Percentiles rank a stretch among this genome's conserved stretches.
phyloP scores from a whole-genome alignment of 164 flowering plant species.

The Vitis amurensis region DNA sequence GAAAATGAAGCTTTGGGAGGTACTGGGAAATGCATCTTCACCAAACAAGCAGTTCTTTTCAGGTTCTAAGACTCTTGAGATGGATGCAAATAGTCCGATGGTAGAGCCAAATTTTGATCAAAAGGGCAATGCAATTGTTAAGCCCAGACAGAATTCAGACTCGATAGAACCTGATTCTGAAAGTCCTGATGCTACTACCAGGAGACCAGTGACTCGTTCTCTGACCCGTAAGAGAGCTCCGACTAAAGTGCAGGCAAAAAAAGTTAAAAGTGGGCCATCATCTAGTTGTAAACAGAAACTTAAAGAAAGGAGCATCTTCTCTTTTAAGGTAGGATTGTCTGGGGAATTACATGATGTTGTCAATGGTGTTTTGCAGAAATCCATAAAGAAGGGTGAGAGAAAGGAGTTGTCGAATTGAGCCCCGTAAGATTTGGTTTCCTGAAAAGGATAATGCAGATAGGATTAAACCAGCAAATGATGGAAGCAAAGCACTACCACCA shows the following conservation, averaged over 20 bases:
- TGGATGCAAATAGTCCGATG: constrained; percentile 20
- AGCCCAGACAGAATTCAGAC: constrained; percentile 46
- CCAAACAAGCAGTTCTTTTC: constrained; percentile 30
- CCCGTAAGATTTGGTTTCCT: constrained; percentile 26
- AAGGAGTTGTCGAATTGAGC: constrained; percentile 21
- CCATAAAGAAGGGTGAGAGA: constrained; percentile 26
- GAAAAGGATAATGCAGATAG: constrained; percentile 23
- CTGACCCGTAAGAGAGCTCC: constrained; percentile 44
- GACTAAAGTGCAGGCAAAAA: constrained; percentile 19
- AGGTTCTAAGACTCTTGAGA: constrained; percentile 26
- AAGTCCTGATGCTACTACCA: constrained; percentile 28
- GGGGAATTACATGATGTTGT: constrained; percentile 21
- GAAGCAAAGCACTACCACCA: constrained; percentile 21
- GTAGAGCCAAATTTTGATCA: constrained; percentile 12
- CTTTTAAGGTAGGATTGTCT: constrained; percentile 38
- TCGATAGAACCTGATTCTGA: constrained; percentile 86
- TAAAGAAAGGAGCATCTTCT: constrained; percentile 32
- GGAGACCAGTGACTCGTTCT: constrained; percentile 67
- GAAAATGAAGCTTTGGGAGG: constrained; percentile 70
- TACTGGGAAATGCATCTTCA: constrained; percentile 60
- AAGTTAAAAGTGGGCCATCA: constrained; percentile 15
- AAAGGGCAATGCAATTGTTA: constrained; percentile 24
- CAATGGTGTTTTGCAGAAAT: constrained; percentile 23
- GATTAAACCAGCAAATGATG: constrained; percentile 16
- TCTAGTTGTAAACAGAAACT: constrained; percentile 18